Conservation (phyloP, 257 asterid genomes). For the Forsythia suspensa region DNA sequence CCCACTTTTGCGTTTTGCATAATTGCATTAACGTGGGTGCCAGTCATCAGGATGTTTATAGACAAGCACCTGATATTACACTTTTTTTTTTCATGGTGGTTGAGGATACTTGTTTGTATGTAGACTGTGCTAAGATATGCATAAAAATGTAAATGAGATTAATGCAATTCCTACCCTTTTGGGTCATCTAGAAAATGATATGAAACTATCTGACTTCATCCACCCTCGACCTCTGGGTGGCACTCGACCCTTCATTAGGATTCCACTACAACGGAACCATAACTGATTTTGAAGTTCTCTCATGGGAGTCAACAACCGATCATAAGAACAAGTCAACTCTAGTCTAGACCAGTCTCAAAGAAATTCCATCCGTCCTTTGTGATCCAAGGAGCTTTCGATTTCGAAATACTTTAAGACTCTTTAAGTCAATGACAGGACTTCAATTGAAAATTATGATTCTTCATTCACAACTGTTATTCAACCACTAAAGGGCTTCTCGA, state of each 20-base stretch:
- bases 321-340: background rate
- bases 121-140: too few relatives aligned
- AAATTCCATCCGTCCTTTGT: background rate
- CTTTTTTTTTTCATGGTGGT: background rate
- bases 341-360: background rate
- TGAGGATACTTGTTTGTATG: background rate
- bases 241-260: background rate
- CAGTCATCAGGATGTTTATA: background rate
- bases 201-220: background rate
- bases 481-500: background rate
- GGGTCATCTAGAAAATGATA: background rate
- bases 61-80: background rate
- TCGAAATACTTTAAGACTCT: background rate
- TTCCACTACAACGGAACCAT: background rate
- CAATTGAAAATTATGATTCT: background rate
- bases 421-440: background rate
- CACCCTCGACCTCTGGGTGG: background rate
- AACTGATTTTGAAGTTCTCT: background rate
- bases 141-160: background rate
- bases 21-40: background rate
- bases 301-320: too few relatives aligned
- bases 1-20: conserved; percentile 14
- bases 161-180: background rate
- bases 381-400: background rate
- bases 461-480: background rate